Evolutionary conservation across 352 stramenopile species (phyloP), one percentile per base, ranked within the genome.

Genomic region (Pythium brachiatum): DNA sequence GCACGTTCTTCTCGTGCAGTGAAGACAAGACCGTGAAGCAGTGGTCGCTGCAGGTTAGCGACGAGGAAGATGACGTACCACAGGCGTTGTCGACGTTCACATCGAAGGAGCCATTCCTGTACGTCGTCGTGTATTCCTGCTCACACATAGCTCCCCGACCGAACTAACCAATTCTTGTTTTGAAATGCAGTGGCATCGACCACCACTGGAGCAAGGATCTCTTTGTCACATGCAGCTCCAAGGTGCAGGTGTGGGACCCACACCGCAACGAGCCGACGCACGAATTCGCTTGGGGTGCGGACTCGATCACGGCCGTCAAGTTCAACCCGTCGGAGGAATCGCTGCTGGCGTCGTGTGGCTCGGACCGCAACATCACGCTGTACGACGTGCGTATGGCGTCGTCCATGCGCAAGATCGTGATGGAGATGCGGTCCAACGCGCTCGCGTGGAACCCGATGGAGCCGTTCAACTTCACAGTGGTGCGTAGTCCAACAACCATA

Each of bases 401-500:
- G 11, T 96, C 95, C 12, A 90, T 99, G 78, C 94, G 97, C 75
- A 99, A 99, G 82, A 92, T 98, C 60, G 81, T 99, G 25, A 76
- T 92, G 71, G 78, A 83, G 25, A 99, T 99, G 97, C 92, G 90
- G 60, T 97, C 86, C 34, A 99, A 99, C 68, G 96, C 91, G 62
- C 71, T 99, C 18, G 97, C 98, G 62, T 99, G 98, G 98, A 99
- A 99, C 84, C 98, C 97, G 25, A 95, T 96, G 76, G 95, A 98
- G 78, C 97, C 98, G 6, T 98, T 99, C 79, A 99, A 99, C 72
- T 99, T 99, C 75, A 97, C 96, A 48, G 95, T 98, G 34, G 79
- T 89, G 75, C 65, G 74, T 84, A 20, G 25, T 7, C 6, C 27
- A 20, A 16, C 31, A 2, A 27, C 21, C 29, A 11, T 41, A 7